Base-by-base conservation (phyloP, 2,329 filamentous ascomycete species). In the Penicillium concentricum region DNA sequence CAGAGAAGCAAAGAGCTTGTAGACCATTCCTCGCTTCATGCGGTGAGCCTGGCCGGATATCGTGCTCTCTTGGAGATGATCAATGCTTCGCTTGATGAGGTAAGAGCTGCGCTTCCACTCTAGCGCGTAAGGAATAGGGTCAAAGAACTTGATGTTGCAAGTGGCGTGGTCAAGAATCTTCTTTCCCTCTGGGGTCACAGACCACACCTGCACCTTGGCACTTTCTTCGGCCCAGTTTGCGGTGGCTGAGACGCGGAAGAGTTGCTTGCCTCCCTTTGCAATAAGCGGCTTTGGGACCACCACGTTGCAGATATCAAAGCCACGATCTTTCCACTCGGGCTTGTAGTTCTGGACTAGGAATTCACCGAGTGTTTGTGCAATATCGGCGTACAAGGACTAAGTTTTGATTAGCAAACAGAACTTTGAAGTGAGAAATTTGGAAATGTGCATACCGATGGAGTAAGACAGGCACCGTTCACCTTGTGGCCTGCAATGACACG, bases 1-100 rank as follows among this genome's bases (percentile, higher is more conserved):
- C 32, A 85, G 74, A 51, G 81, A 78, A 67, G 81, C 81, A 76
- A 85, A 85, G 50, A 88, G 81, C 76, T 92, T 92, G 81, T 94
- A 94, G 15, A 88, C 87, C 77, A 92, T 84, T 34, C 88, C 88
- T 26, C 88, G 85, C 48, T 88, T 84, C 60, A 92, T 83, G 75
- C 89, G 88, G 70, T 89, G 88, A 28, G 88, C 87, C 54, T 83
- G 82, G 38, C 88, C 88, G 34, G 79, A 81, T 65, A 83, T 76
- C 54, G 88, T 87, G 57, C 85, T 87, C 60, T 83, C 76, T 63
- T 81, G 76, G 3, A 88, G 80, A 26, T 79, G 74, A 20, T 86
- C 78, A 53, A 88, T 81, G 54, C 86, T 83, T 22, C 79, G 81
- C 66, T 85, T 84, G 69, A 93, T 85, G 35, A 91, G 79, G 69